phyloP scores from a whole-genome alignment of 495 filamentous ascomycete species.

The Aspergillus ostianus region DNA sequence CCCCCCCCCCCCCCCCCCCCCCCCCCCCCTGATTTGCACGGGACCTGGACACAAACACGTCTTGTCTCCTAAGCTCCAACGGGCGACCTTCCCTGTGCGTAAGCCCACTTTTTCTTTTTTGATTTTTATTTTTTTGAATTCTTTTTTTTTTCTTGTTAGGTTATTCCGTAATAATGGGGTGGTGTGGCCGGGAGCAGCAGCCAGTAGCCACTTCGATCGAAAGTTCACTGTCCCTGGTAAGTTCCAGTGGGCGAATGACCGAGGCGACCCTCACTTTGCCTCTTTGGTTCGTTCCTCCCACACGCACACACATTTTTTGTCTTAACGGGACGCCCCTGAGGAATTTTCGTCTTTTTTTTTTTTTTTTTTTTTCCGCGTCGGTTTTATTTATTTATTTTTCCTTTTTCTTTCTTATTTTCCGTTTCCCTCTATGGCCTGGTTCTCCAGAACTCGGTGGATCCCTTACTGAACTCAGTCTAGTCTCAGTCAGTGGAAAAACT shows the following conservation, averaged over 20 bases:
- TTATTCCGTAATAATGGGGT: constrained; percentile 6
- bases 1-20: too few species aligned
- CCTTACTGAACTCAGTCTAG: constrained; percentile 17
- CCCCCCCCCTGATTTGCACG: constrained; percentile 28
- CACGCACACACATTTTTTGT: constrained; percentile 20
- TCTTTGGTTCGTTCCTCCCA: constrained; percentile 5
- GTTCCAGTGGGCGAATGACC: constrained; percentile 11
- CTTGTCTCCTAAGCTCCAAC: constrained; percentile 27
- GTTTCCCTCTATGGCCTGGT: constrained; percentile 16
- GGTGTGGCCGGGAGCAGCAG: constrained; percentile 24
- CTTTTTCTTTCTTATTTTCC: constrained; percentile 9
- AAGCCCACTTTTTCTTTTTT: constrained; percentile 28
- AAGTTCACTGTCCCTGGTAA: constrained; percentile 20
- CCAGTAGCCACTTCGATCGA: constrained; percentile 25
- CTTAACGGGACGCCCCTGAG: constrained; percentile 22
- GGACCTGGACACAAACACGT: constrained; percentile 30
- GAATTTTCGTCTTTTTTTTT: constrained; percentile 10
- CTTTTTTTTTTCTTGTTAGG: constrained; percentile 15
- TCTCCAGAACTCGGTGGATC: constrained; percentile 16
- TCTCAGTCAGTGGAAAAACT: constrained; percentile 18
- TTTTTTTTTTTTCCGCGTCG: not conserved
- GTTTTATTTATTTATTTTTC: constrained; percentile 14
- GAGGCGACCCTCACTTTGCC: constrained; percentile 7
- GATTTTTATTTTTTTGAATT: constrained; percentile 11
- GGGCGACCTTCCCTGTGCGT: constrained; percentile 31